These are phyloP conservation scores for Phoma sp. DNA, from an alignment of 2,329 filamentous ascomycete genomes.

Conservation along the genomic window DNA sequence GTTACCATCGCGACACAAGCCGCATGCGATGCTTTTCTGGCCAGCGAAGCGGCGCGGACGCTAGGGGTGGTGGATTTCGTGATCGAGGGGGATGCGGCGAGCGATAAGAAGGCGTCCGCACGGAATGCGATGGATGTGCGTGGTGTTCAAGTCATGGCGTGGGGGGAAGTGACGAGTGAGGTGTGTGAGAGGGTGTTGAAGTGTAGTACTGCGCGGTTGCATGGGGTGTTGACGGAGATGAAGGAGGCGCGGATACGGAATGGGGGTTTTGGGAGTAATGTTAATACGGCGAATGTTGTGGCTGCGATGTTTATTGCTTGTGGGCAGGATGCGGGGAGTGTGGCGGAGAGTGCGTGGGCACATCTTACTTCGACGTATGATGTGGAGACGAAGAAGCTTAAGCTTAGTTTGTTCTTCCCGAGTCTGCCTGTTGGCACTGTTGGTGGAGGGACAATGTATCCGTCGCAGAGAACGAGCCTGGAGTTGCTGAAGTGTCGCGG, in stretches of 20 bases:
- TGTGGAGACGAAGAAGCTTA: not conserved
- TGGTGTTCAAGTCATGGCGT: constrained; percentile 34
- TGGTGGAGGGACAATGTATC: constrained; percentile 8
- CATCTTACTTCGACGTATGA: constrained; percentile 1
- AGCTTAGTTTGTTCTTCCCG: constrained; percentile 8
- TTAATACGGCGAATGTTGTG: constrained; percentile 6
- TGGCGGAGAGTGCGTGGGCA: constrained; percentile 6
- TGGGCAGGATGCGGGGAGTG: constrained; percentile 10
- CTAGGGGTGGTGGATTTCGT: constrained; percentile 18
- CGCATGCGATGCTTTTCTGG: constrained; percentile 27
- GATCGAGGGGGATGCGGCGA: constrained; percentile 32
- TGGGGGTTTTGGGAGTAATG: constrained; percentile 6
- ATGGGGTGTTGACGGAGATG: constrained; percentile 1
- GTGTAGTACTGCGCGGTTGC: constrained; percentile 2
- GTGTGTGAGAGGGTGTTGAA: constrained; percentile 6
- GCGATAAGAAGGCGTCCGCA: constrained; percentile 38
- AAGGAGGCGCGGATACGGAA: constrained; percentile 1
- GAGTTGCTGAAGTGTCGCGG: constrained; percentile 3
- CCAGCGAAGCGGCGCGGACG: constrained; percentile 8
- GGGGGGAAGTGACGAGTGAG: constrained; percentile 6
- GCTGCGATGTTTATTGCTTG: constrained; percentile 10
- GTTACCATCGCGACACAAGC: constrained; percentile 40
- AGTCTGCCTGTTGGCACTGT: constrained; percentile 7
- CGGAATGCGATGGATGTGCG: constrained; percentile 28
- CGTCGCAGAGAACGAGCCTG: constrained; percentile 3